Conservation (phyloP, 2,329 filamentous ascomycete genomes). For the Clonostachys solani region DNA sequence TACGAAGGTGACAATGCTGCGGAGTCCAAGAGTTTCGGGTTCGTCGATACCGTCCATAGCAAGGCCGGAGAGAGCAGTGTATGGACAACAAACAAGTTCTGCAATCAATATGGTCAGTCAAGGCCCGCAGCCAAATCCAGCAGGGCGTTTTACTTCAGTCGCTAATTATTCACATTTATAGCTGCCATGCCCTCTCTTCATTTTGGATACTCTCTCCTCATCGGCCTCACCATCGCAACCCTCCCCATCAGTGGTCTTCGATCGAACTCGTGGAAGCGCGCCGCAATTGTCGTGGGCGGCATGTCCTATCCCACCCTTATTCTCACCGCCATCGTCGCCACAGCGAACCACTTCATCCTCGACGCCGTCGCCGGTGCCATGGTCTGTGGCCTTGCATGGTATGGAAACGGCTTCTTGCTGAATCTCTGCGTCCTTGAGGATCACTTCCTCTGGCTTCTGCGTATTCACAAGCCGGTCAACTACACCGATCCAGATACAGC, state of each 20-base stretch:
- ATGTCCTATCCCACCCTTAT: conserved; percentile 62
- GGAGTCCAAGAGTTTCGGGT: conserved; percentile 56
- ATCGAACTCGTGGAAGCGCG: conserved; percentile 43
- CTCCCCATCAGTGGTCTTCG: conserved; percentile 57
- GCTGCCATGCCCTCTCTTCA: conserved; percentile 73
- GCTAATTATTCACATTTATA: conserved; percentile 17
- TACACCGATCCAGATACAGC: conserved; percentile 28
- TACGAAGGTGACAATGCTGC: conserved; percentile 51
- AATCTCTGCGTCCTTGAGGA: conserved; percentile 65
- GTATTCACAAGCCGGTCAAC: conserved; percentile 60
- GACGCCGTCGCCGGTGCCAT: conserved; percentile 65
- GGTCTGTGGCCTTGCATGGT: conserved; percentile 63
- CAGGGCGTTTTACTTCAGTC: neutral
- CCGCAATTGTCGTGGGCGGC: conserved; percentile 39
- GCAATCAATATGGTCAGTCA: conserved; percentile 62
- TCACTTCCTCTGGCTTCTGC: conserved; percentile 58
- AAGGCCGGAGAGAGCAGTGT: conserved; percentile 44
- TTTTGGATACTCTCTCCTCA: conserved; percentile 71
- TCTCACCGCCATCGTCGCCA: conserved; percentile 63
- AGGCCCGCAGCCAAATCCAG: too few relatives aligned
- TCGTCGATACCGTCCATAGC: conserved; percentile 57
- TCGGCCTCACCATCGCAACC: conserved; percentile 64
- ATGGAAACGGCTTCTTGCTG: conserved; percentile 46
- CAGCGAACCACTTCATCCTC: conserved; percentile 69
- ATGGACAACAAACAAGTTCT: conserved; percentile 44